Conservation (phyloP, 148 eudicot species). For the Heliamphora exappendiculata region DNA sequence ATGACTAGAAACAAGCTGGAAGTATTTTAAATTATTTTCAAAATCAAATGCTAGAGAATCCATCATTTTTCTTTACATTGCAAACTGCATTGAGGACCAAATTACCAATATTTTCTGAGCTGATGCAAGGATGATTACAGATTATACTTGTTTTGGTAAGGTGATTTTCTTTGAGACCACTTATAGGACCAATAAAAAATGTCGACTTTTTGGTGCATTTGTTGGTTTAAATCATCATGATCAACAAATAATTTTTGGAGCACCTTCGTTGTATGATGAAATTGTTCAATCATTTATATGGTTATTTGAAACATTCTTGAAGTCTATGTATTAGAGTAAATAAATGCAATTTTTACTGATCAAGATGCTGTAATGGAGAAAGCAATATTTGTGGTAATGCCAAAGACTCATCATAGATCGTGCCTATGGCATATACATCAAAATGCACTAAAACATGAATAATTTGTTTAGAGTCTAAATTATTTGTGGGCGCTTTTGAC, state of each 20-base stretch:
- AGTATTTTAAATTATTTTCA: background rate
- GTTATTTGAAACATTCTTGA: background rate
- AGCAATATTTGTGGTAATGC: background rate
- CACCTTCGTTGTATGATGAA: background rate
- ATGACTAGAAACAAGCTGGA: background rate
- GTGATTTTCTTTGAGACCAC: too few species aligned
- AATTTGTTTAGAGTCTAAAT: too few species aligned
- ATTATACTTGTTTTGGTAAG: background rate
- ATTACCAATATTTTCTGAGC: background rate
- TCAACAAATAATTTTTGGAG: slow-evolving; percentile 7
- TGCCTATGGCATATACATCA: background rate
- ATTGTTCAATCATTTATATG: background rate
- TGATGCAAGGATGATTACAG: background rate
- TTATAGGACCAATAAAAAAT: too few species aligned
- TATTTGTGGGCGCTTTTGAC: too few species aligned
- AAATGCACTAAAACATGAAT: background rate
- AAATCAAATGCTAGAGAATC: too few species aligned
- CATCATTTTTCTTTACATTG: background rate
- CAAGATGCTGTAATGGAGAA: too few species aligned
- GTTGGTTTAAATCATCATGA: background rate
- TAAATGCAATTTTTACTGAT: background rate
- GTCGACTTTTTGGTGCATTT: too few species aligned
- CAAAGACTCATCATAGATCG: background rate
- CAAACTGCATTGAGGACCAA: background rate
- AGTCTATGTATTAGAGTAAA: background rate